Conservation (phyloP, 345 rosid species). For the Salix suchowensis region DNA sequence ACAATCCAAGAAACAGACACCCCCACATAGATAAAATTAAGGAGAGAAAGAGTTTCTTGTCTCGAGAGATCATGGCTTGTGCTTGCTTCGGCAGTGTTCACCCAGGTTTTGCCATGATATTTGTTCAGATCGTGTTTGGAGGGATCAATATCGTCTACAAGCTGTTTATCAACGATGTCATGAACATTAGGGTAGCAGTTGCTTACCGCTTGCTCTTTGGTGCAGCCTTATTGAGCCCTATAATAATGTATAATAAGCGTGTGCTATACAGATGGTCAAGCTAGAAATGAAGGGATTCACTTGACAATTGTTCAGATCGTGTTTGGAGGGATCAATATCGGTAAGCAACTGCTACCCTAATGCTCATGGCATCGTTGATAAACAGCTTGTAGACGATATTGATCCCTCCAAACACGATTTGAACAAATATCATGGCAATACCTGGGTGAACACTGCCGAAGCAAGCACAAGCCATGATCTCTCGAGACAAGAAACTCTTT, state of each 20-base stretch:
- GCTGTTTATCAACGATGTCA: conserved; percentile 6
- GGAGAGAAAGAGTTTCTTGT: no score
- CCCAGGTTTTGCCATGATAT: background rate
- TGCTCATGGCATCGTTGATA: conserved; percentile 8
- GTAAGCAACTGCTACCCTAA: conserved; percentile 6
- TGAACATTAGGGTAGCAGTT: conserved; percentile 5
- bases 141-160: conserved; percentile 10
- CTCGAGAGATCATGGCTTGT: no score
- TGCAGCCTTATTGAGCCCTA: no score
- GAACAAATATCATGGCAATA: background rate
- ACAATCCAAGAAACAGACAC: no score
- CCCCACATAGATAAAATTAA: no score
- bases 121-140: conserved; percentile 10
- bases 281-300: no score
- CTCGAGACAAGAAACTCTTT: no score
- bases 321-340: conserved; percentile 13
- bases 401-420: conserved; percentile 1
- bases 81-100: no score
- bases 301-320: conserved; percentile 7
- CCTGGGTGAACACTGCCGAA: no score
- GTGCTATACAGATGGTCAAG: no score
- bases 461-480: no score
- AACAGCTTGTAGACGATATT: conserved; percentile 19
- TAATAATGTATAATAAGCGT: no score
- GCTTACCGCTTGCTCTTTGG: background rate